Percentiles rank a stretch among this genome's conserved stretches.
Evolutionary conservation across 2,329 filamentous ascomycete species (phyloP).

Genomic region (Fusarium cyanostomum): DNA sequence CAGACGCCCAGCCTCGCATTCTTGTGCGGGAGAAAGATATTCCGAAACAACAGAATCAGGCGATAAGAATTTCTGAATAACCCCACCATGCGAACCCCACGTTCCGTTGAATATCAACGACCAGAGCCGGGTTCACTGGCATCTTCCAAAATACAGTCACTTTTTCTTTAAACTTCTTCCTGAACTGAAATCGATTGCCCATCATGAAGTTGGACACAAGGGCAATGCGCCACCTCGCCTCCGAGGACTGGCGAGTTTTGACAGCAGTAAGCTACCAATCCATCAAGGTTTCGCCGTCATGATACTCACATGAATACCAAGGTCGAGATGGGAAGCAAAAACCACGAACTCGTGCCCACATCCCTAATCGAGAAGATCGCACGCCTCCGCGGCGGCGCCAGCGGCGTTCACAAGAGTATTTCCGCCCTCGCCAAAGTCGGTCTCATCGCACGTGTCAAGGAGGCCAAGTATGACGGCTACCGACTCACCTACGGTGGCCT

Average conservation of each 20-base stretch:
- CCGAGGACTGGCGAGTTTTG: slow-evolving; percentile 95
- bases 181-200: slow-evolving; percentile 1
- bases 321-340: slow-evolving; percentile 94
- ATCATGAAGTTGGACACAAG: slow-evolving; percentile 95
- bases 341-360: slow-evolving; percentile 96
- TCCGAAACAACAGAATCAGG: not conserved
- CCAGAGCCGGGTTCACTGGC: not conserved
- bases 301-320: slow-evolving; percentile 53
- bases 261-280: slow-evolving; percentile 74
- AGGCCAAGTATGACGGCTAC: slow-evolving; percentile 97
- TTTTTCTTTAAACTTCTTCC: not conserved
- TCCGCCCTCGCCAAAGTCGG: slow-evolving; percentile 91
- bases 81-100: slow-evolving; percentile 46
- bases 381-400: slow-evolving; percentile 79
- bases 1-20: not conserved
- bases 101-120: slow-evolving; percentile 11
- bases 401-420: slow-evolving; percentile 85
- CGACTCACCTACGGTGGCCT: slow-evolving; percentile 95
- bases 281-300: slow-evolving; percentile 43
- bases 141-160: not conserved
- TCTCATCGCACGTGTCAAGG: slow-evolving; percentile 91
- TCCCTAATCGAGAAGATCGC: slow-evolving; percentile 85
- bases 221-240: slow-evolving; percentile 88
- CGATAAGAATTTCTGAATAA: slow-evolving; percentile 47
- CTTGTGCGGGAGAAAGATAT: not conserved